Base-by-base conservation (phyloP, 2,329 filamentous ascomycete species). In the Aspergillus cejpii region DNA sequence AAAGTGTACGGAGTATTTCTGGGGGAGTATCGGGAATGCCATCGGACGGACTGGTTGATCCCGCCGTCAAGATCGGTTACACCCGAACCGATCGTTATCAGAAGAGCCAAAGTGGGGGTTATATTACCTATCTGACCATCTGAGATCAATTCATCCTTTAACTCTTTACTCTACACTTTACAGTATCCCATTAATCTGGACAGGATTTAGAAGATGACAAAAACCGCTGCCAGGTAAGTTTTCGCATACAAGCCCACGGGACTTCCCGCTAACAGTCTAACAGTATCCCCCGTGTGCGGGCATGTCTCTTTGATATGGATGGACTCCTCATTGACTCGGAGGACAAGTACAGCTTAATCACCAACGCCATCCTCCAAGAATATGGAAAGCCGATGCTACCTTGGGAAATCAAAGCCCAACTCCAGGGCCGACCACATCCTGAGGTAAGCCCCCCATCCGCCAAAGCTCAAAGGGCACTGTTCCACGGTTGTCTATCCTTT, bases 281-380 rank as follows among this genome's bases (percentile, higher is more conserved):
- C 31, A 87, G 84, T 63, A 83, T 89, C 66, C 85, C 87, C 15
- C 81, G 84, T 37, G 77, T 97, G 47, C 80, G 89, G 56, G 92
- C 91, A 56, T 96, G 90, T 68, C 83, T 98, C 53, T 97, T 98
- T 67, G 92, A 98, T 74, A 96, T 97, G 90, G 92, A 98, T 68
- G 92, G 92, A 49, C 83, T 98, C 27, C 80, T 98, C 15, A 85
- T 98, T 63, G 83, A 97, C 69, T 89, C 87, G 26, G 92, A 97
- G 73, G 92, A 97, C 62, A 73, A 81, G 47, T 97, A 97, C 74
- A 92, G 88, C 0, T 64, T 79, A 20, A 85, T 86, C 68, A 85
- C 89, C 49, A 96, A 98, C 70, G 74, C 80, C 19, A 78, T 97
- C 28, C 82, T 98, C 29, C 74, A 76, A 45, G 81, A 85, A 61